Base-by-base conservation (phyloP, 257 asterid genomes). In the Ocimum tenuiflorum region DNA sequence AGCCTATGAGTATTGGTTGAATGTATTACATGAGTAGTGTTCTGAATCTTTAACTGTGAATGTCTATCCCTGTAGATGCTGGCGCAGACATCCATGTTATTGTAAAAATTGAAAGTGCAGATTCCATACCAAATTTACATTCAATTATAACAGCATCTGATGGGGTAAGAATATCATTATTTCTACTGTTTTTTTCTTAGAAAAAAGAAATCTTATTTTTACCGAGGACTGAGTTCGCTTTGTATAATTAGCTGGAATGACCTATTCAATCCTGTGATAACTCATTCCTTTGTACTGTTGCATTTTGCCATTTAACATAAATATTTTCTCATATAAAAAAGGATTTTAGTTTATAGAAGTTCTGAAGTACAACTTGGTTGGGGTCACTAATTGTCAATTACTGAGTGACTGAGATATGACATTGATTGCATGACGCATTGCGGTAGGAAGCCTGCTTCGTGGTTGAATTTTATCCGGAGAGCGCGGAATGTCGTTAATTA, bases 21-120 rank as follows among this genome's bases (percentile, higher is more conserved):
- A 42, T 57, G 9, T 45, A n/a, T 67, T 46, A 33, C 68, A 62
- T 60, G 22, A 29, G 23, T 39, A 41, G 13, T 54, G 24, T 18
- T n/a, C n/a, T 60, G 43, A 12, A 46, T 59, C 67, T 42, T 43
- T 71, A 22, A 31, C 42, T 19, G 6, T 20, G 63, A 54, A 42
- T 50, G 42, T 63, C 12, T 42, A 36, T 50, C 20, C 63, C 59
- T 79, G 74, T 73, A 79, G 83, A 79, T 46, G 85, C 87, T 62
- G 90, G 77, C 45, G 94, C 96, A 35, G 95, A 88, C 63, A 91
- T 91, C 72, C 96, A 91, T 73, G 98, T 91, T 68, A 91, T 86
- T 18, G 95, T 86, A 24, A 91, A 91, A 84, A 88, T 91, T 69
- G 98, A 91, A 80, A 91, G 98, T 75, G 98, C 98, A 33, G 96